A percentile compares a stretch with the other conserved stretches of the same genome.
Evolutionary conservation across 179 eudicot species (phyloP).

Genomic region (Pouteria campechiana): DNA sequence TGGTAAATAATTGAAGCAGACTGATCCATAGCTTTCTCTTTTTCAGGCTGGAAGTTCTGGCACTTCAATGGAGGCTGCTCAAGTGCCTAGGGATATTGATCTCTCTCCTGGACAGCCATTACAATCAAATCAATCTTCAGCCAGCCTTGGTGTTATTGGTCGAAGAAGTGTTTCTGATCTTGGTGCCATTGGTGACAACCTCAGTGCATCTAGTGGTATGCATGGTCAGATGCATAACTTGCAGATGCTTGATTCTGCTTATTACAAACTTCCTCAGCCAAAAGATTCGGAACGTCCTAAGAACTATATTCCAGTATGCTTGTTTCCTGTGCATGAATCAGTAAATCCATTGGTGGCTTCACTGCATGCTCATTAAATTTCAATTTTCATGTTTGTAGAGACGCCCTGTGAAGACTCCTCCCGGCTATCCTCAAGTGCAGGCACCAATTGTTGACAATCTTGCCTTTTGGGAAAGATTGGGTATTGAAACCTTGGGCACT

Average conservation of each 20-base stretch:
- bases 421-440: constrained; percentile 93
- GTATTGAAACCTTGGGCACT: constrained; percentile 57
- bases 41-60: constrained; percentile 70
- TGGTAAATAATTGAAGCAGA: no score
- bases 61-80: constrained; percentile 49
- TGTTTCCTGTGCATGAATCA: background rate
- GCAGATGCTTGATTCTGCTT: constrained; percentile 95
- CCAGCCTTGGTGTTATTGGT: constrained; percentile 88
- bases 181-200: constrained; percentile 85
- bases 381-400: constrained; percentile 35
- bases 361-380: background rate
- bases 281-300: constrained; percentile 93
- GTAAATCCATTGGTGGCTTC: background rate
- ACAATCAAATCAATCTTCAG: constrained; percentile 65
- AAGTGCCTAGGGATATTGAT: constrained; percentile 55
- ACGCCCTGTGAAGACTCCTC: constrained; percentile 74
- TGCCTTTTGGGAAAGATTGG: constrained; percentile 92
- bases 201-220: constrained; percentile 49
- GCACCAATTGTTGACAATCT: constrained; percentile 96
- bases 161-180: constrained; percentile 88
- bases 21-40: constrained; percentile 5
- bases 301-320: constrained; percentile 77
- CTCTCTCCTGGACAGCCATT: constrained; percentile 89
- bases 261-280: constrained; percentile 73
- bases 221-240: constrained; percentile 61